Base-by-base conservation (phyloP, 2,329 filamentous ascomycete genomes). In the Myriangium duriaei region DNA sequence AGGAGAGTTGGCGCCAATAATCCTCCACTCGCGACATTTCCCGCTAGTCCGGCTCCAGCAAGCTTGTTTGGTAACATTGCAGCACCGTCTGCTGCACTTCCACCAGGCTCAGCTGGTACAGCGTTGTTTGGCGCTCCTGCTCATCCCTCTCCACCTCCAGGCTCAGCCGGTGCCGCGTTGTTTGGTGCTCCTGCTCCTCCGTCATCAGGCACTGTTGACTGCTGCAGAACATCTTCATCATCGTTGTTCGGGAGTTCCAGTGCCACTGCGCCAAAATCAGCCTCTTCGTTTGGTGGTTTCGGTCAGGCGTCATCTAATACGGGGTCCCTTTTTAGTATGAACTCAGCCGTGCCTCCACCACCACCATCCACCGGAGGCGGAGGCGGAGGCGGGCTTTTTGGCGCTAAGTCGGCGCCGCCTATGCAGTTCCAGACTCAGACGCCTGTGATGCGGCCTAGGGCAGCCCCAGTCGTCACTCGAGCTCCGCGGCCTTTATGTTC, bases 21-120 rank as follows among this genome's bases (percentile, higher is more conserved):
- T n/a, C n/a, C n/a, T n/a, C n/a, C n/a, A n/a, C n/a, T n/a, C n/a
- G n/a, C n/a, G n/a, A n/a, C n/a, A n/a, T n/a, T n/a, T n/a, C n/a
- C n/a, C n/a, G n/a, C n/a, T n/a, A n/a, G n/a, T n/a, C n/a, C n/a
- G n/a, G n/a, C n/a, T n/a, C n/a, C n/a, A n/a, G n/a, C n/a, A n/a
- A n/a, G n/a, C n/a, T n/a, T n/a, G n/a, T n/a, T n/a, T n/a, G n/a
- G n/a, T n/a, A n/a, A n/a, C n/a, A n/a, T n/a, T n/a, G n/a, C n/a
- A n/a, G n/a, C n/a, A n/a, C n/a, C n/a, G n/a, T n/a, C n/a, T n/a
- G n/a, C n/a, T n/a, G n/a, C n/a, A n/a, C n/a, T n/a, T n/a, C n/a
- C n/a, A n/a, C n/a, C n/a, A 77, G 43, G 59, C 64, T 6, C 56
- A 37, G 41, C 12, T 40, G 1, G 30, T 14, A 2, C 29, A 42